These are phyloP conservation scores for Lophium mytilinum DNA, from an alignment of 495 filamentous ascomycete genomes.

Conservation along the genomic window DNA sequence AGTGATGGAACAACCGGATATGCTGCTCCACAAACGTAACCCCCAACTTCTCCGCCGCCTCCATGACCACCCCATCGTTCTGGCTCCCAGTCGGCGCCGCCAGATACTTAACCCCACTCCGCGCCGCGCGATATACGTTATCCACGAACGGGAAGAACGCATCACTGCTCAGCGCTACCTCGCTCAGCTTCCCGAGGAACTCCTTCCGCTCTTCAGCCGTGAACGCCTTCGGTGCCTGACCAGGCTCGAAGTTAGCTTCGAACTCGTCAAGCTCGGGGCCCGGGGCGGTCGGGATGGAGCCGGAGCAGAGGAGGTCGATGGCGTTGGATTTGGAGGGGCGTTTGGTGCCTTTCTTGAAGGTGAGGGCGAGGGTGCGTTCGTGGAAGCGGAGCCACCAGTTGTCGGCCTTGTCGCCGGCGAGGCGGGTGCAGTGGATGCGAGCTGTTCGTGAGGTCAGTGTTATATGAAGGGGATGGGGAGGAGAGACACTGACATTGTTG, in stretches of 20 bases:
- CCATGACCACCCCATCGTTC: conserved; percentile 81
- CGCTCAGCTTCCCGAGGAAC: conserved; percentile 71
- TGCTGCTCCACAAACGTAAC: conserved; percentile 89
- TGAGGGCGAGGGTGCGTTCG: conserved; percentile 72
- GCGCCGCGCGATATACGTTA: conserved; percentile 83
- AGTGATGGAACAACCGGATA: conserved; percentile 84
- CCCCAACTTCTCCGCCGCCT: conserved; percentile 85
- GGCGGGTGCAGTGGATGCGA: conserved; percentile 93
- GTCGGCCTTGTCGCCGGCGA: conserved; percentile 98
- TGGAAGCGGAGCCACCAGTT: conserved; percentile 99
- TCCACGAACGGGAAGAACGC: conserved; percentile 99
- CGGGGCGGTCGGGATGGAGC: conserved; percentile 57
- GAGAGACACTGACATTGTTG: conserved; percentile 59
- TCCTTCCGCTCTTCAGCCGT: conserved; percentile 72
- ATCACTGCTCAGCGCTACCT: conserved; percentile 83
- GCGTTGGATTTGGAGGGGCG: conserved; percentile 95
- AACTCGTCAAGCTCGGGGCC: conserved; percentile 78
- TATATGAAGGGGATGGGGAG: neutral
- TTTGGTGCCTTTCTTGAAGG: conserved; percentile 96
- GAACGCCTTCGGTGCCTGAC: conserved; percentile 65
- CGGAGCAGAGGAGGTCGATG: conserved; percentile 88
- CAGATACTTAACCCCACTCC: conserved; percentile 90
- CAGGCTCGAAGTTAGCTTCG: conserved; percentile 79
- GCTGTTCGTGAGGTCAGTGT: conserved; percentile 7
- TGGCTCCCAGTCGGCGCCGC: conserved; percentile 89